Evolutionary conservation across 495 filamentous ascomycete species (phyloP).

Genomic region (Filosporella fistucella): DNA sequence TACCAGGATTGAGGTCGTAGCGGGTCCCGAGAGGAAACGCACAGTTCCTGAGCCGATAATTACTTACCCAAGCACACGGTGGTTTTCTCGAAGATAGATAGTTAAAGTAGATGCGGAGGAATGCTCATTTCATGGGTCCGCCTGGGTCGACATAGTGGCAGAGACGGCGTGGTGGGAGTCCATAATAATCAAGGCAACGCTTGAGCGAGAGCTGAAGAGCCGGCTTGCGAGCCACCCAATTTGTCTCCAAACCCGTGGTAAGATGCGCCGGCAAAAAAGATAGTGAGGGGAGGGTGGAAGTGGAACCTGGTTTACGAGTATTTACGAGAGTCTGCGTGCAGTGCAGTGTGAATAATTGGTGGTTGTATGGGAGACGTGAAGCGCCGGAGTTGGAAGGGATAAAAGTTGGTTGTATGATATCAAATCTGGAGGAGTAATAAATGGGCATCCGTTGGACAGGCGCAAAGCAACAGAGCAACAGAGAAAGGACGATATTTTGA

Average conservation of each 20-base stretch:
- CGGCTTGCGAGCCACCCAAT: not conserved
- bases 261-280: constrained; percentile 1
- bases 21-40: constrained; percentile 17
- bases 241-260: not conserved
- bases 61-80: constrained; percentile 7
- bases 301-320: too few species aligned
- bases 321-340: too few species aligned
- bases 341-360: not conserved
- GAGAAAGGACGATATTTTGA: too few species aligned
- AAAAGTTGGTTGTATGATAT: too few species aligned
- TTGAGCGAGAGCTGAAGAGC: constrained; percentile 1
- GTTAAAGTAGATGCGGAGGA: constrained; percentile 9
- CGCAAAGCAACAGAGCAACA: too few species aligned
- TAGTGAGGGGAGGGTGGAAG: not conserved
- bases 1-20: constrained; percentile 18
- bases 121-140: constrained; percentile 18
- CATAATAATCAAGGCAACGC: constrained; percentile 6
- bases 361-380: too few species aligned
- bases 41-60: constrained; percentile 6
- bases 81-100: too few species aligned
- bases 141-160: not conserved
- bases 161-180: constrained; percentile 5
- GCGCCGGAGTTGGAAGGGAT: too few species aligned
- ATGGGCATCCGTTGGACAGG: too few species aligned
- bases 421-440: too few species aligned